phyloP scores from a whole-genome alignment of 805 yeast genomes.

The Debaryomyces prosopidis region DNA sequence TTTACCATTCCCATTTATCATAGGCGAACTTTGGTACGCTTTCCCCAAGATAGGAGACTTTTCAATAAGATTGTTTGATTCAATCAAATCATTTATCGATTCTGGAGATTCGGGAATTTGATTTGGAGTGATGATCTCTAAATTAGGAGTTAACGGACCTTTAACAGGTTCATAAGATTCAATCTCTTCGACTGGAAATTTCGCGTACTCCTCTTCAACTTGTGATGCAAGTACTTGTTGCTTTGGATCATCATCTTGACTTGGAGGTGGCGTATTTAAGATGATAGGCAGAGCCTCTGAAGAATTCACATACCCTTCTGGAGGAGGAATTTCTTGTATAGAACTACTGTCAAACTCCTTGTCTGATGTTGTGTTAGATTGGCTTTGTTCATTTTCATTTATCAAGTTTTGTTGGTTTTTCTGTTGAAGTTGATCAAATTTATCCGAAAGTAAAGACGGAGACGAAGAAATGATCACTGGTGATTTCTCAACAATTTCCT shows the following conservation, averaged over 20 bases:
- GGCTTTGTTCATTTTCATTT: not conserved
- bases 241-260: slow-evolving; percentile 1
- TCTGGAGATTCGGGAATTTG: slow-evolving; percentile 9
- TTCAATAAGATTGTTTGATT: slow-evolving; percentile 6
- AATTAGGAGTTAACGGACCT: slow-evolving; percentile 9
- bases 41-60: slow-evolving; percentile 21
- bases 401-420: not conserved
- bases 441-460: not conserved
- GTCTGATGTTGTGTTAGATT: not conserved
- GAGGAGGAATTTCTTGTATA: not conserved
- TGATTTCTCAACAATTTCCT: not conserved
- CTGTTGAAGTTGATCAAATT: not conserved
- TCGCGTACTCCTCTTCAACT: not conserved
- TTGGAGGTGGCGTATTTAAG: slow-evolving; percentile 6
- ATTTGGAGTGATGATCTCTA: slow-evolving; percentile 5
- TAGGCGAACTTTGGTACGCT: slow-evolving; percentile 13
- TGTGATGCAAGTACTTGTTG: not conserved
- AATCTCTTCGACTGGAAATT: not conserved
- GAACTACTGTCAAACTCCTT: not conserved
- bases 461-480: not conserved
- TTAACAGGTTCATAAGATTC: not conserved
- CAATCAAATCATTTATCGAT: slow-evolving; percentile 3
- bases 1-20: slow-evolving; percentile 6
- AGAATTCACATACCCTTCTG: not conserved
- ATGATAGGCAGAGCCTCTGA: not conserved